Conservation (phyloP, 495 filamentous ascomycete genomes). For the Wilcoxina mikolae region DNA sequence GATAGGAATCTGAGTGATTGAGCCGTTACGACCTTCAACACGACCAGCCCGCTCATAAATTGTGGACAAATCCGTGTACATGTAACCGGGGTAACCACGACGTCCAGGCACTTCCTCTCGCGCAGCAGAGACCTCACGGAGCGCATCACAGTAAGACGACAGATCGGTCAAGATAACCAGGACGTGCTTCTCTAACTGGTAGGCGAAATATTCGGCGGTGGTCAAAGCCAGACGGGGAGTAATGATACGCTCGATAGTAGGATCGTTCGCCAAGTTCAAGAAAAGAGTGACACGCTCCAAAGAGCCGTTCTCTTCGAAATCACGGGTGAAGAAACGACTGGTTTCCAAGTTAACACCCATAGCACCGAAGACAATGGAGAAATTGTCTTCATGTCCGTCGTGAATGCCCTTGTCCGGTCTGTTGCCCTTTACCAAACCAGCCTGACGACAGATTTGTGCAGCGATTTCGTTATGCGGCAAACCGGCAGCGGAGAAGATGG, state of each 20-base stretch:
- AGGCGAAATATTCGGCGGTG: constrained; percentile 98
- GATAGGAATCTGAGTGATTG: constrained; percentile 98
- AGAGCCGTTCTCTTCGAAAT: constrained; percentile 98
- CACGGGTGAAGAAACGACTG: constrained; percentile 90
- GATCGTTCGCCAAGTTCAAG: constrained; percentile 97
- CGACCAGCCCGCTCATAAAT: constrained; percentile 99
- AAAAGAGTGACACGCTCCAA: constrained; percentile 95
- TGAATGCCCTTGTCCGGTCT: constrained; percentile 77
- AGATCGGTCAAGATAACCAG: constrained; percentile 96
- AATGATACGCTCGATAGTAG: constrained; percentile 99
- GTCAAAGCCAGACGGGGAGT: constrained; percentile 96
- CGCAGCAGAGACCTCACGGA: constrained; percentile 77
- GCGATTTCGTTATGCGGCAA: constrained; percentile 98
- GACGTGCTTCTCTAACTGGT: constrained; percentile 99
- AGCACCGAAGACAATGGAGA: constrained; percentile 96
- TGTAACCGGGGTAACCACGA: constrained; percentile 99
- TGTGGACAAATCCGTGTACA: constrained; percentile 99
- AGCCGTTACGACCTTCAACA: constrained; percentile 92
- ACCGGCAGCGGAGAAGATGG: constrained; percentile 97
- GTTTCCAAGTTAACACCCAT: constrained; percentile 99
- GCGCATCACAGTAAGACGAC: constrained; percentile 93
- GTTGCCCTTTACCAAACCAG: constrained; percentile 65
- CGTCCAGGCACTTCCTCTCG: constrained; percentile 99
- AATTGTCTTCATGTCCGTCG: constrained; percentile 96
- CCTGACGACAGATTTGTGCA: constrained; percentile 93